These are phyloP conservation scores for Crucibulum laeve DNA, from an alignment of 768 basidiomycete genomes.

Conservation along the genomic window DNA sequence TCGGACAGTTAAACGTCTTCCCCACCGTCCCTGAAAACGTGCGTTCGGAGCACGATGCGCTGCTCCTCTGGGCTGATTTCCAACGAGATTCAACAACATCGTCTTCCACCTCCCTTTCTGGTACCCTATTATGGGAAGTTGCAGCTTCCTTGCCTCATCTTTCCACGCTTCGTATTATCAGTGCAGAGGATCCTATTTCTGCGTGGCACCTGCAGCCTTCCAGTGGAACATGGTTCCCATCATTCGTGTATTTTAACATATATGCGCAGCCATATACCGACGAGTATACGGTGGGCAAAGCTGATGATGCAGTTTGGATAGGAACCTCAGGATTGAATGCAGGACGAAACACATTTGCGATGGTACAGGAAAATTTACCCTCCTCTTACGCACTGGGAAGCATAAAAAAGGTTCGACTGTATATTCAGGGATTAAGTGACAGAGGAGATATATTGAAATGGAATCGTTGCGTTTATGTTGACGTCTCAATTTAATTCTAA, in stretches of 20 bases:
- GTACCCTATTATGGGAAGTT: slow-evolving; percentile 57
- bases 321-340: slow-evolving; percentile 40
- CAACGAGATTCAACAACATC: no score
- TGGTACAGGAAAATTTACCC: slow-evolving; percentile 26
- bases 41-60: slow-evolving; percentile 26
- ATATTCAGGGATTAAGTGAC: slow-evolving; percentile 64
- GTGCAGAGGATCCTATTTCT: slow-evolving; percentile 48
- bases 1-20: slow-evolving; percentile 63
- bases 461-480: slow-evolving; percentile 38
- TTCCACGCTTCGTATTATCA: slow-evolving; percentile 22
- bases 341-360: slow-evolving; percentile 7
- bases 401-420: slow-evolving; percentile 38
- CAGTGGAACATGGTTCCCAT: slow-evolving; percentile 35
- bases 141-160: slow-evolving; percentile 37
- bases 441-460: slow-evolving; percentile 45
- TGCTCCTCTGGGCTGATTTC: slow-evolving; percentile 57
- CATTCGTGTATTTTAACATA: slow-evolving; percentile 64
- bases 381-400: slow-evolving; percentile 26
- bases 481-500: no score
- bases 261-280: slow-evolving; percentile 34
- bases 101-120: slow-evolving; percentile 19
- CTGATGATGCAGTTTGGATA: slow-evolving; percentile 31
- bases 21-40: slow-evolving; percentile 23
- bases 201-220: slow-evolving; percentile 34
- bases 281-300: slow-evolving; percentile 16